Evolutionary conservation across 768 basidiomycete genomes (phyloP).

Genomic region (Lyophyllum semitale): DNA sequence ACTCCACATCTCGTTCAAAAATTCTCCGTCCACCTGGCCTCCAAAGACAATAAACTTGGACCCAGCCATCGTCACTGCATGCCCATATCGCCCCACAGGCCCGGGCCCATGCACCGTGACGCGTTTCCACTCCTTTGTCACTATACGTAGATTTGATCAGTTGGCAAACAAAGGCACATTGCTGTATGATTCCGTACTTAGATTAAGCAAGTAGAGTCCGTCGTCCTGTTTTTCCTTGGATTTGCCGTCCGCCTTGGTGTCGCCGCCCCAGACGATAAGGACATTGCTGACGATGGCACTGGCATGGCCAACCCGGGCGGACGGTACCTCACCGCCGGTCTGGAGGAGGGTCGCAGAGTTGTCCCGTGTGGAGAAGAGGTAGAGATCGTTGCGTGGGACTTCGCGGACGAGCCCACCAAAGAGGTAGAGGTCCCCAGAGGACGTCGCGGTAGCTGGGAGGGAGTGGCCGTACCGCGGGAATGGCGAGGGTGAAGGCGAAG

Average conservation of each 20-base stretch:
- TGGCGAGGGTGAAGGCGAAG: constrained; percentile 77
- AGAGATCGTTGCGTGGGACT: constrained; percentile 87
- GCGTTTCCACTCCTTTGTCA: constrained; percentile 93
- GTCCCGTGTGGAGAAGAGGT: constrained; percentile 81
- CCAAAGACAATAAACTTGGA: constrained; percentile 95
- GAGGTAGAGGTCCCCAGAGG: constrained; percentile 89
- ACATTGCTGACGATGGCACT: constrained; percentile 95
- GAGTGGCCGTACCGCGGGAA: constrained; percentile 98
- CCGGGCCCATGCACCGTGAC: constrained; percentile 75
- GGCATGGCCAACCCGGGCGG: constrained; percentile 93
- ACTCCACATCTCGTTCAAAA: constrained; percentile 89
- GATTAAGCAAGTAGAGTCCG: constrained; percentile 89
- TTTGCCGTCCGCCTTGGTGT: constrained; percentile 80
- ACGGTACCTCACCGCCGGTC: constrained; percentile 86
- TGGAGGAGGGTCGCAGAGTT: constrained; percentile 81
- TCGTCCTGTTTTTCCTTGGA: constrained; percentile 86
- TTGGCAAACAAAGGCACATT: constrained; percentile 2
- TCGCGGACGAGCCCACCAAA: constrained; percentile 97
- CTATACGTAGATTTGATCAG: constrained; percentile 38
- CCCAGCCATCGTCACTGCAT: constrained; percentile 89
- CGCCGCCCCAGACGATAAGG: constrained; percentile 97
- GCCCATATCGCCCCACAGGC: constrained; percentile 92
- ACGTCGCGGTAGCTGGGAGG: constrained; percentile 74
- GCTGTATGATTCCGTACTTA: constrained; percentile 57
- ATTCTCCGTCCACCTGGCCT: constrained; percentile 93